Evolutionary conservation across 805 yeast genomes (phyloP), one percentile per base, ranked within the genome.

Genomic region (Maudiozyma barnettii): DNA sequence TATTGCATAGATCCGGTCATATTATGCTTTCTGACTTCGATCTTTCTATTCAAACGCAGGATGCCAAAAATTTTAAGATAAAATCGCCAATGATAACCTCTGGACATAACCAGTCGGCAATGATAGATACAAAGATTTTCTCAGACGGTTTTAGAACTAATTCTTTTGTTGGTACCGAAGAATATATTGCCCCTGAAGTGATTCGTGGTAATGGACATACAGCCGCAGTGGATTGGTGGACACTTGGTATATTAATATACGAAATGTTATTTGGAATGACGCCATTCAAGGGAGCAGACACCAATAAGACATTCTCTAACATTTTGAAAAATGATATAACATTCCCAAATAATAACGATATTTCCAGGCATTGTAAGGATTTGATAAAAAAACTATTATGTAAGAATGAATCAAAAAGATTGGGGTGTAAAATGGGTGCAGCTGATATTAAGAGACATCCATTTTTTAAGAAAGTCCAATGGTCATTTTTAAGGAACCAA

Each of bases 171-270:
- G 99, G 99, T 1, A 93, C 99, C 0, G 99, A 93, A 62, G 99
- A 93, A 63, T 93, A 93, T 64, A 90, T 93, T 59, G 99, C 99
- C 0, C 99, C 99, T 0, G 99, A 93, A 60, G 99, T 93, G 4
- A 93, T 93, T 46, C 73, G 93, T 63, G 98, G 98, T 1, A 87
- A 90, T 57, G 99, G 99, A 2, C 99, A 93, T 59, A 91, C 98
- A 0, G 82, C 91, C 9, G 97, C 98, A 0, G 99, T 93, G 13
- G 99, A 93, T 66, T 93, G 99, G 99, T 93, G 99, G 99, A 93
- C 99, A 0, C 70, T 93, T 52, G 99, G 99, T 3, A 90, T 93
- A 19, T 74, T 93, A 57, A 71, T 89, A n/a, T 93, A 79, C 64
- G 99, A 93, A 63, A 93, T 93, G 99, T 69, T 93, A 18, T 90